A percentile compares a stretch with the other conserved stretches of the same genome.
phyloP scores from a whole-genome alignment of 2,329 filamentous ascomycete genomes.

The Phaeoacremonium minimum region DNA sequence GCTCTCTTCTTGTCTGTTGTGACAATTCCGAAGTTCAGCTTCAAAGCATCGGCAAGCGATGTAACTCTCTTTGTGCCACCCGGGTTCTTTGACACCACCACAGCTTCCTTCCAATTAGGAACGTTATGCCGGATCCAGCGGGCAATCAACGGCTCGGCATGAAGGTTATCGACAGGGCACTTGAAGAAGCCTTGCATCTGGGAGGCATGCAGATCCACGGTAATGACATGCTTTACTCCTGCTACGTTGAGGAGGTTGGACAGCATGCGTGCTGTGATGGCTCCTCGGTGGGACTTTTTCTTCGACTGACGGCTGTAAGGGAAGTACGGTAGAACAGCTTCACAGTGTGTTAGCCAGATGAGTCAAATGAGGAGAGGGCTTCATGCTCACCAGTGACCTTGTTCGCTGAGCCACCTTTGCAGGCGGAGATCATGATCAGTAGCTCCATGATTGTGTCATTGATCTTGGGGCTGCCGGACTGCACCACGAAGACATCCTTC shows the following conservation, averaged over 20 bases:
- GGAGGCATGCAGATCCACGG: constrained; percentile 91
- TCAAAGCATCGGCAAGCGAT: constrained; percentile 88
- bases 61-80: constrained; percentile 97
- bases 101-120: constrained; percentile 80
- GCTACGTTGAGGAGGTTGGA: constrained; percentile 91
- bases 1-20: constrained; percentile 73
- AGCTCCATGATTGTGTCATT: constrained; percentile 99
- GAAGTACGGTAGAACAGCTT: constrained; percentile 89
- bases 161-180: constrained; percentile 94
- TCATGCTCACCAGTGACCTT: constrained; percentile 85
- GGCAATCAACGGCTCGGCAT: constrained; percentile 91
- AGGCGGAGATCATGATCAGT: constrained; percentile 97
- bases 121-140: constrained; percentile 94
- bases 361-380: neutral
- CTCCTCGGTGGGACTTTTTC: constrained; percentile 95
- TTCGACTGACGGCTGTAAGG: constrained; percentile 99
- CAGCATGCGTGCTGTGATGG: constrained; percentile 95
- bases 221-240: constrained; percentile 95
- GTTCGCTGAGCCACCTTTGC: constrained; percentile 95
- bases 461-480: constrained; percentile 92
- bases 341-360: too few relatives aligned
- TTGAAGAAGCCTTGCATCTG: constrained; percentile 99
- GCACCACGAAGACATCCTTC: constrained; percentile 98
- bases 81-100: constrained; percentile 97
- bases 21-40: constrained; percentile 96